Percentiles rank a stretch among this genome's conserved stretches.
These are phyloP conservation scores for Lachancea thermotolerans DNA, from an alignment of 805 yeast species.

Conservation along the genomic window DNA sequence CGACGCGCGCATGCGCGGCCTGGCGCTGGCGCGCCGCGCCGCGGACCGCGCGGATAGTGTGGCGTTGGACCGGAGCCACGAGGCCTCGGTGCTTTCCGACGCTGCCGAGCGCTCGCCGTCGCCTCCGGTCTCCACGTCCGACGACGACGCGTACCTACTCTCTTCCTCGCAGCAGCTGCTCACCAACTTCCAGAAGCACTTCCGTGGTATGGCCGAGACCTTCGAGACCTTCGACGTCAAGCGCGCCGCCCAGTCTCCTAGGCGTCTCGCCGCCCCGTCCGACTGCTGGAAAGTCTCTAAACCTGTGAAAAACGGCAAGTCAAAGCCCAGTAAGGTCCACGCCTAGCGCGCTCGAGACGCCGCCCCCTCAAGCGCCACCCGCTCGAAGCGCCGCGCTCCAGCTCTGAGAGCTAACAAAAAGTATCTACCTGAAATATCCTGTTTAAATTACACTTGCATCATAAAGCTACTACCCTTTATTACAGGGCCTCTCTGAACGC, in stretches of 20 bases:
- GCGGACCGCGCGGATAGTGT: background rate
- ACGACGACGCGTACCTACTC: conserved; percentile 1
- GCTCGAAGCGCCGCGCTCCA: too few relatives aligned
- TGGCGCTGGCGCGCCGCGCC: too few relatives aligned
- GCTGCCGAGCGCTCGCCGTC: background rate
- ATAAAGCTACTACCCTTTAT: background rate
- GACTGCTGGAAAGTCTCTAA: conserved; percentile 3
- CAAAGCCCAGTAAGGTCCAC: background rate
- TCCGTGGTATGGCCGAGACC: conserved; percentile 25
- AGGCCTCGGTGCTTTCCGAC: background rate
- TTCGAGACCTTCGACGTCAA: conserved; percentile 23
- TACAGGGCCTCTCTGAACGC: conserved; percentile 34
- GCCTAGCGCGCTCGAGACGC: background rate
- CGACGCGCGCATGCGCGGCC: conserved; percentile 9
- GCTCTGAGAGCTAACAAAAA: too few relatives aligned
- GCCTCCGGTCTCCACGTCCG: background rate
- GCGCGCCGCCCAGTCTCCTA: background rate
- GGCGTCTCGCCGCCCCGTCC: background rate
- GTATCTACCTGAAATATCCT: background rate
- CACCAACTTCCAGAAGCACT: conserved; percentile 24
- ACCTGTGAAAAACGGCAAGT: conserved; percentile 2
- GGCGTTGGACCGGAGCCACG: background rate
- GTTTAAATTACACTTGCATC: background rate
- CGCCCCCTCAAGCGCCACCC: background rate
- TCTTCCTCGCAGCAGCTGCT: conserved; percentile 14